Conservation (phyloP, 352 stramenopile species). For the Globisporangium cederbergense region DNA sequence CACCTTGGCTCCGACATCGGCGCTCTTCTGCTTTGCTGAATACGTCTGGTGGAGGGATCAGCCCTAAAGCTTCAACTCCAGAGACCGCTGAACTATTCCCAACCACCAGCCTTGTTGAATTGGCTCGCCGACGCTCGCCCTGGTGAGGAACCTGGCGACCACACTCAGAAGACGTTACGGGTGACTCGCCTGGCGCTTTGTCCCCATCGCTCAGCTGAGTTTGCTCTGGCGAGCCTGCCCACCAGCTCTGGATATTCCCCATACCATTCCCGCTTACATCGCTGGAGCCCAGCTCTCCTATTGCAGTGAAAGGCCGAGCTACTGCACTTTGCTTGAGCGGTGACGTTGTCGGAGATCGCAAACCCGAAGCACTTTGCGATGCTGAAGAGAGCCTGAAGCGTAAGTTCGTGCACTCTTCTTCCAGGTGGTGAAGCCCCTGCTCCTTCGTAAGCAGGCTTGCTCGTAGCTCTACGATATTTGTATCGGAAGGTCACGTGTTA, state of each 20-base stretch:
- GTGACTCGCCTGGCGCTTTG: conserved; percentile 15
- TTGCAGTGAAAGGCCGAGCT: conserved; percentile 23
- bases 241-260: conserved; percentile 58
- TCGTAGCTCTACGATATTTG: conserved; percentile 17
- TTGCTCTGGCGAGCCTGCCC: conserved; percentile 26
- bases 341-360: conserved; percentile 4
- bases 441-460: conserved; percentile 19
- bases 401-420: not conserved
- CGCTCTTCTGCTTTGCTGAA: conserved; percentile 5
- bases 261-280: conserved; percentile 14
- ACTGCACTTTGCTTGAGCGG: not conserved
- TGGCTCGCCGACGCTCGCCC: conserved; percentile 8
- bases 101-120: not conserved
- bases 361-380: conserved; percentile 5
- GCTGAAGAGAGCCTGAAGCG: not conserved
- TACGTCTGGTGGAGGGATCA: conserved; percentile 2
- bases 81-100: not conserved
- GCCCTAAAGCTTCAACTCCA: not conserved
- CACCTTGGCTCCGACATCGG: conserved; percentile 19
- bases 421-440: not conserved
- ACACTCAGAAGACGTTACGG: not conserved
- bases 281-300: conserved; percentile 22
- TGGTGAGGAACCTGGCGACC: not conserved
- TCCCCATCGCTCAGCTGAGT: not conserved
- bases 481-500: not conserved